These are phyloP conservation scores for Leccinum aurantiacum DNA, from an alignment of 768 basidiomycete species.

Conservation along the genomic window DNA sequence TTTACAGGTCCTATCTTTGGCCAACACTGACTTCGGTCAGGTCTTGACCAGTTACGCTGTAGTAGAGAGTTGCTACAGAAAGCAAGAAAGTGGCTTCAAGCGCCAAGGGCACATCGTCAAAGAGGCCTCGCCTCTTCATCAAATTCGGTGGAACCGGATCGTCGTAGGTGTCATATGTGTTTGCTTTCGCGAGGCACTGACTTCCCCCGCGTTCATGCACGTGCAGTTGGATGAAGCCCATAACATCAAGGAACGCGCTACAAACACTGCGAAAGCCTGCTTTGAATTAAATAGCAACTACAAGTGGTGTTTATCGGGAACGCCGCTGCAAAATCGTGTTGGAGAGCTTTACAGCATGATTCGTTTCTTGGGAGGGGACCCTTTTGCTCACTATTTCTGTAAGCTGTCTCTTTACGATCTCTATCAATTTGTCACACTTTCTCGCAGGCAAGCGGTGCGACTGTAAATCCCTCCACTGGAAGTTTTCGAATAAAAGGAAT, in stretches of 20 bases:
- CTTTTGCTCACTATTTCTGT: conserved; percentile 93
- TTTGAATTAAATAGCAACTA: conserved; percentile 82
- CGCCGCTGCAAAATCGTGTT: conserved; percentile 97
- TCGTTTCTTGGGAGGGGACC: conserved; percentile 89
- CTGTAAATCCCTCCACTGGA: conserved; percentile 96
- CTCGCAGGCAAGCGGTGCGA: conserved; percentile 77
- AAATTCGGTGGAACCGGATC: conserved; percentile 80
- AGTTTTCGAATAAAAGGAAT: conserved; percentile 74
- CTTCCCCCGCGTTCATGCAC: neutral
- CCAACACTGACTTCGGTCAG: conserved; percentile 34
- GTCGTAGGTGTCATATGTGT: conserved; percentile 46
- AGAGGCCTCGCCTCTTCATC: conserved; percentile 84
- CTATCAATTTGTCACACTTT: neutral
- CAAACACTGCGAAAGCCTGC: conserved; percentile 95
- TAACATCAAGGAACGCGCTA: conserved; percentile 94
- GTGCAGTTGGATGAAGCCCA: conserved; percentile 90
- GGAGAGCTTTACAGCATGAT: conserved; percentile 96
- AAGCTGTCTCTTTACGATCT: conserved; percentile 25
- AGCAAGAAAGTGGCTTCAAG: conserved; percentile 91
- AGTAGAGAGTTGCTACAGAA: conserved; percentile 88
- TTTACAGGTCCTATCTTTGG: neutral
- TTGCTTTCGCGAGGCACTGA: neutral
- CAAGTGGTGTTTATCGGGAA: conserved; percentile 96
- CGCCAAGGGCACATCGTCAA: conserved; percentile 80
- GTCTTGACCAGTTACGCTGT: conserved; percentile 88